Evolutionary conservation across 345 rosid species (phyloP), one percentile per base, ranked within the genome.

Genomic region (Geranium brycei): DNA sequence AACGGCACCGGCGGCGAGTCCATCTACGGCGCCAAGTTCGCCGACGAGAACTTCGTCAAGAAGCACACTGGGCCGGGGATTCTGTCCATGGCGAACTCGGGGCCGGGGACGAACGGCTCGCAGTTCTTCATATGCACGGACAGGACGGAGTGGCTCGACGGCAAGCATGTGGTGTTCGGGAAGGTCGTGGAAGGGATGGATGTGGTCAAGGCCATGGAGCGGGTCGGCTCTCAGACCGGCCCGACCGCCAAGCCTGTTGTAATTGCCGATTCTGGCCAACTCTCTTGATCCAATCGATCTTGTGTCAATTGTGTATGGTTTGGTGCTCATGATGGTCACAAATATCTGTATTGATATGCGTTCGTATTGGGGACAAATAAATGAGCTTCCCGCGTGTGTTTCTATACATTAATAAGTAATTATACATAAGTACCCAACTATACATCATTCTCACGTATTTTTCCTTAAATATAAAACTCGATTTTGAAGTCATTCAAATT

Each of bases 1-100:
- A 75, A 75, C 41, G 79, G 79, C 10, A 75, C 73, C 8, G 75
- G 75, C 51, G 79, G 79, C 0, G 79, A 75, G 31, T 75, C 79
- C 14, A 71, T 75, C 53, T 75, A 75, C 41, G 75, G 75, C 11
- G 38, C 61, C 11, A 75, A 75, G 67, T 71, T 75, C 51, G 68
- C 67, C 0, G 79, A 75, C 14, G 78, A 75, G 69, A 75, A 75
- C 47, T 75, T 75, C 62, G 40, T 64, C 1, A 60, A 60, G 74
- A 71, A 70, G 69, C 78, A 75, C 53, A 67, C 72, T 0, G 72
- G 75, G 5, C 64, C 75, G 3, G 75, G 78, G 38, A 64, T 75
- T 15, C 30, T 75, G 19, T 75, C 78, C 11, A 75, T 75, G 78
- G 78, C 78, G 0, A 75, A 75, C 35, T 41, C 78, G 0, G 66